Conservation (phyloP, 2,329 filamentous ascomycete genomes). For the Ustilaginoidea virens region DNA sequence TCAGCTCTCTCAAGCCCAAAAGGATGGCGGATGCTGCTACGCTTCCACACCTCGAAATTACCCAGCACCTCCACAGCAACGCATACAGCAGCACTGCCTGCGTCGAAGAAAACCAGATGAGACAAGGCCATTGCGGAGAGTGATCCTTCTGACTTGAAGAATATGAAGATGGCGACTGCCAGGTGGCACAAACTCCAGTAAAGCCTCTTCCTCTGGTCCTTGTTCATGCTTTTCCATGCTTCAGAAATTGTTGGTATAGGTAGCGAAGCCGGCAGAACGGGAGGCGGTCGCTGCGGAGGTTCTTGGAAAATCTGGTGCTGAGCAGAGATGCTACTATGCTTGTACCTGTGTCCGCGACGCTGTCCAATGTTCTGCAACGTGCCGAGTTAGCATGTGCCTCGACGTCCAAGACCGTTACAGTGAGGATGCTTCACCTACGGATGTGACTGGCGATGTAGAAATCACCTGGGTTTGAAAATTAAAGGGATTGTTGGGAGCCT, state of each 20-base stretch:
- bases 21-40: slow-evolving; percentile 81
- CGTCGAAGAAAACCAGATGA: slow-evolving; percentile 89
- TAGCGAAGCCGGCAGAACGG: slow-evolving; percentile 79
- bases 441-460: slow-evolving; percentile 61
- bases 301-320: slow-evolving; percentile 93
- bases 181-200: slow-evolving; percentile 88
- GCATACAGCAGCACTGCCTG: slow-evolving; percentile 79
- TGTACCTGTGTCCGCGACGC: slow-evolving; percentile 90
- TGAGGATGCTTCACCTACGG: slow-evolving; percentile 39
- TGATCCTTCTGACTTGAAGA: slow-evolving; percentile 73
- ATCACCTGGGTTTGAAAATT: slow-evolving; percentile 83
- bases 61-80: slow-evolving; percentile 83
- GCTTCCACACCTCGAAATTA: slow-evolving; percentile 96
- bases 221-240: slow-evolving; percentile 79
- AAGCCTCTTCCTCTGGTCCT: slow-evolving; percentile 67
- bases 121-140: slow-evolving; percentile 85
- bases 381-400: not conserved
- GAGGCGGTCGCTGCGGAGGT: slow-evolving; percentile 68
- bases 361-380: slow-evolving; percentile 62
- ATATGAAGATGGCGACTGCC: slow-evolving; percentile 65
- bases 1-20: slow-evolving; percentile 88
- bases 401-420: slow-evolving; percentile 1
- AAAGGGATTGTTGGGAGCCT: slow-evolving; percentile 52
- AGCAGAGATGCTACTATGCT: slow-evolving; percentile 81
- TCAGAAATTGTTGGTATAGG: slow-evolving; percentile 83